Base-by-base conservation (phyloP, 768 basidiomycete species). In the Agaricus sinodeliciosus region DNA sequence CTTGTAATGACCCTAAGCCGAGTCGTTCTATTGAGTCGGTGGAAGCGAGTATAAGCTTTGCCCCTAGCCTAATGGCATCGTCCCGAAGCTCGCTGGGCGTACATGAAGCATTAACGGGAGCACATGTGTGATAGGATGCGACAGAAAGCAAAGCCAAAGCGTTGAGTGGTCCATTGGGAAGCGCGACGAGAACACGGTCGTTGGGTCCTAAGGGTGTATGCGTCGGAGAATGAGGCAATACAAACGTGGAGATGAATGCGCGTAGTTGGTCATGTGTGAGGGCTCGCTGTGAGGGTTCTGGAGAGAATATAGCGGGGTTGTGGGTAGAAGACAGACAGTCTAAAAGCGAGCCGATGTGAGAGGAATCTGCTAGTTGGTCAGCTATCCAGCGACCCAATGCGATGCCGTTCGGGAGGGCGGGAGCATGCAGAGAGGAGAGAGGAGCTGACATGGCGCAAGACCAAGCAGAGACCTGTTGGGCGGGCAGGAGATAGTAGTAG, bases 131-230 rank as follows among this genome's bases (percentile, higher is more conserved):
- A 56, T 76, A 76, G 47, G 55, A 60, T 9, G 70, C 65, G 12
- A 78, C 54, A 1, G 75, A 67, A 42, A 76, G 67, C n/a, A 78
- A 60, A 2, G 75, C 75, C 9, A 76, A 59, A 0, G 74, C 76
- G 46, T 73, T 76, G 57, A 74, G 72, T 16, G 74, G 72, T 7
- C 74, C 74, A 9, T 73, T 71, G 7, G 74, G 74, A 4, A 76
- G 63, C 3, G 66, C 70, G 48, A 75, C 61, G 65, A 78, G 72
- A 51, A 78, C 66, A 9, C 76, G 68, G 62, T 76, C 74, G 59
- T 76, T 78, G 9, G 66, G 70, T 7, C 67, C 68, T 3, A 75
- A 60, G 2, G 60, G 63, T 18, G 49, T 37, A 22, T 62, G 63
- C 9, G 61, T 55, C 12, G 58, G 52, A 0, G 69, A 67, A 54